Evolutionary conservation across 495 filamentous ascomycete species (phyloP).

Genomic region (Aspergillus egyptiacus): DNA sequence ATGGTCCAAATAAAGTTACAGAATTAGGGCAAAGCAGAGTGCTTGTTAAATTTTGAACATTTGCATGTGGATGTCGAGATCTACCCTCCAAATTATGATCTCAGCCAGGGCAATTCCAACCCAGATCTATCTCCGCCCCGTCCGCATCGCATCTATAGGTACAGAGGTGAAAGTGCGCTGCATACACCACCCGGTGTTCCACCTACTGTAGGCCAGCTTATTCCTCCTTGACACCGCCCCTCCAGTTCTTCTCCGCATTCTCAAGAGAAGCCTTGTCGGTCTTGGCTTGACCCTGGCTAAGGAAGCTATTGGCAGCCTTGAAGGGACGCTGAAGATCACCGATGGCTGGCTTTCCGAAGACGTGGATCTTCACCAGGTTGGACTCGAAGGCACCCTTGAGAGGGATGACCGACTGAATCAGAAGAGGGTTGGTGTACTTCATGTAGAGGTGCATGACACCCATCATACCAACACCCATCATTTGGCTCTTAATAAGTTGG

Average conservation of each 20-base stretch:
- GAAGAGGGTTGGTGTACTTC: constrained; percentile 97
- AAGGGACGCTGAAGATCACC: constrained; percentile 94
- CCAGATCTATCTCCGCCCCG: neutral
- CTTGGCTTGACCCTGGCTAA: constrained; percentile 70
- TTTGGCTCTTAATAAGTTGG: constrained; percentile 72
- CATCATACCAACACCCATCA: constrained; percentile 98
- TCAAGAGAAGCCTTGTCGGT: constrained; percentile 96
- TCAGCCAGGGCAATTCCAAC: constrained; percentile 1
- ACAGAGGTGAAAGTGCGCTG: constrained; percentile 11
- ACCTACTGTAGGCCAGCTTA: constrained; percentile 40
- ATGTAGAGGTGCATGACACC: constrained; percentile 96
- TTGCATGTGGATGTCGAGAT: neutral
- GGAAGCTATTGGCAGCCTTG: constrained; percentile 78
- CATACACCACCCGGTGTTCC: neutral
- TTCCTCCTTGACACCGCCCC: constrained; percentile 87
- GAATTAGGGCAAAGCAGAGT: neutral
- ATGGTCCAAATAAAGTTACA: neutral
- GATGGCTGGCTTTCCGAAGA: constrained; percentile 82
- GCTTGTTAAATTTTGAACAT: neutral
- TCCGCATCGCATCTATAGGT: constrained; percentile 15
- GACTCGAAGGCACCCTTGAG: constrained; percentile 91
- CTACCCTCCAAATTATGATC: constrained; percentile 1
- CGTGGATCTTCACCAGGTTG: constrained; percentile 91
- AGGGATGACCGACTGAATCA: constrained; percentile 98
- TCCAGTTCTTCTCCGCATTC: constrained; percentile 76